These are phyloP conservation scores for Epichloe sylvatica DNA, from an alignment of 2,329 filamentous ascomycete genomes.

Conservation along the genomic window DNA sequence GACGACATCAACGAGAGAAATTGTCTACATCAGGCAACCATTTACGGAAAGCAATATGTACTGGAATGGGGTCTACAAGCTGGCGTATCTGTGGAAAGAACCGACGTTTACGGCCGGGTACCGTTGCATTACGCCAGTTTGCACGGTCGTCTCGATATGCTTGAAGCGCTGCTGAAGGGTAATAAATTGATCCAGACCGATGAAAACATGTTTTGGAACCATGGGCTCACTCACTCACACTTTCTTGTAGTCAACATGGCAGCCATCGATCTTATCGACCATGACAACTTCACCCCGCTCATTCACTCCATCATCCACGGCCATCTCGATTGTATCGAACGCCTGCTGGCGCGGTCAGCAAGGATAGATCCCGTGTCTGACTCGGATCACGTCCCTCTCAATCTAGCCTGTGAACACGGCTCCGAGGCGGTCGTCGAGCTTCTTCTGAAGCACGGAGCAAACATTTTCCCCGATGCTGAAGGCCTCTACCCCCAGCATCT, in stretches of 20 bases:
- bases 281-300: conserved; percentile 92
- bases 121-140: conserved; percentile 94
- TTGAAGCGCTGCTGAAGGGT: conserved; percentile 58
- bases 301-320: conserved; percentile 91
- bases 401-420: conserved; percentile 87
- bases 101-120: conserved; percentile 87
- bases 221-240: neutral
- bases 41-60: conserved; percentile 74
- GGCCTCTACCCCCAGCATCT: conserved; percentile 95
- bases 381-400: conserved; percentile 84
- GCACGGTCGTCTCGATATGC: conserved; percentile 77
- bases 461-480: conserved; percentile 86
- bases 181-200: conserved; percentile 10
- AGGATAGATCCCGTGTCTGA: conserved; percentile 75
- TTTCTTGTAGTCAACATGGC: conserved; percentile 43
- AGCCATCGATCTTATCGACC: conserved; percentile 78
- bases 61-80: conserved; percentile 60
- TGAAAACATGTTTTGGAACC: neutral
- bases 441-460: conserved; percentile 65
- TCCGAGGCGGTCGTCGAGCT: conserved; percentile 74
- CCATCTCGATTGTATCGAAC: conserved; percentile 65
- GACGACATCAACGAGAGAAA: conserved; percentile 98
- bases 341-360: conserved; percentile 64
- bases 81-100: conserved; percentile 62
- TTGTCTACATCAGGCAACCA: conserved; percentile 90